Base-by-base conservation (phyloP, 2,329 filamentous ascomycete genomes). In the Hymenoscyphus occultus region DNA sequence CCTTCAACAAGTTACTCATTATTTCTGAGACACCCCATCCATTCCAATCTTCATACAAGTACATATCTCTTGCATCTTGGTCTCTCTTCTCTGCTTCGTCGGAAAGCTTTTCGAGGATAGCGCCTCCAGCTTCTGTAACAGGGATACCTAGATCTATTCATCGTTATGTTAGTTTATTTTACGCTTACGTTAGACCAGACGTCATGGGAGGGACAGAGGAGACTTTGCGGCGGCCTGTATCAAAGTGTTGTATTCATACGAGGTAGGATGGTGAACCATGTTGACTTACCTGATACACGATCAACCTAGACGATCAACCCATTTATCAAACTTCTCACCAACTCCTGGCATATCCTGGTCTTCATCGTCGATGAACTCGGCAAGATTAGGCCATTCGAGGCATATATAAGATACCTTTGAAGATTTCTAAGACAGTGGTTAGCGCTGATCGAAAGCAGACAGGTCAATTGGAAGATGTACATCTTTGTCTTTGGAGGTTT, bases 11-110 rank as follows among this genome's bases (percentile, higher is more conserved):
- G 59, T 72, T 73, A 31, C 64, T 64, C 35, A 70, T 56, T 0
- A 67, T 14, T 45, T 73, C 68, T 10, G 57, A 62, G 12, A 69
- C 63, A 0, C 67, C 70, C 59, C 61, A 69, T 3, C 68, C 71
- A 60, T 67, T 68, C 64, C 66, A 72, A 32, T 73, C 67, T 39
- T 68, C 69, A 22, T 69, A 69, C 13, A 71, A 68, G 56, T 68
- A 64, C 67, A 72, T 67, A 16, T 59, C 45, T n/a, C 62, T 32
- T 0, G 9, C 2, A 56, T 73, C 64, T 35, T 68, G 70, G 62
- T 72, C 57, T 40, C 68, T 61, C 32, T 72, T 71, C 39, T 54
- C 48, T 54, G 56, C 42, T 16, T 56, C 28, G 22, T 71, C 68
- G 12, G 40, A 59, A 5, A 70, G n/a, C 28, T 68, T 65, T 28